Conservation (phyloP, 1,284 basidiomycete species). For the Cutaneotrichosporon arboriforme region DNA sequence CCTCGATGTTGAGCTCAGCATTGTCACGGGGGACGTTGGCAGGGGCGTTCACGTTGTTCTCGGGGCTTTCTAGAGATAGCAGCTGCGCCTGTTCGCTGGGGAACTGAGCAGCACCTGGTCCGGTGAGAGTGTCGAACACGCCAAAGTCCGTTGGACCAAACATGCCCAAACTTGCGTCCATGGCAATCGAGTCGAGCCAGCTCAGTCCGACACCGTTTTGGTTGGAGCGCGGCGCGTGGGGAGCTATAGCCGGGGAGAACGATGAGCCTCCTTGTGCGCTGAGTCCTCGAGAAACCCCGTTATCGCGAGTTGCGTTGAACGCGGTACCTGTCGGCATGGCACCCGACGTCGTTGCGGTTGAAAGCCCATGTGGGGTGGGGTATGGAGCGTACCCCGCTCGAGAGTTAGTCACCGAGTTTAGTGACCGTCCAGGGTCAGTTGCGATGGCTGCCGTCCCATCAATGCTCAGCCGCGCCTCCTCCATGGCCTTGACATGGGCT, state of each 20-base stretch:
- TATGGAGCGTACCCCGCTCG: slow-evolving; percentile 4
- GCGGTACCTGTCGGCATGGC: no score
- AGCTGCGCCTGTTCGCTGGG: slow-evolving; percentile 38
- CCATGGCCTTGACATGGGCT: slow-evolving; percentile 7
- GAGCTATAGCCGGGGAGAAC: slow-evolving; percentile 20
- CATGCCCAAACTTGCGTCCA: slow-evolving; percentile 13
- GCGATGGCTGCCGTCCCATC: background rate
- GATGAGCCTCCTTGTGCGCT: no score
- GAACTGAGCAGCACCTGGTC: slow-evolving; percentile 12
- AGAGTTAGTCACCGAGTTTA: background rate
- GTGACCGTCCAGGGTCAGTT: background rate
- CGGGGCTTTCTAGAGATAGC: slow-evolving; percentile 34
- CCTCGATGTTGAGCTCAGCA: slow-evolving; percentile 39
- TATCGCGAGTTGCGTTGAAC: no score
- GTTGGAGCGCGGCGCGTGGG: slow-evolving; percentile 6
- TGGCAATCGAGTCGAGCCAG: slow-evolving; percentile 23
- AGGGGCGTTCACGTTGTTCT: slow-evolving; percentile 14
- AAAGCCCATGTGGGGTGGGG: background rate
- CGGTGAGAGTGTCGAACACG: slow-evolving; percentile 11
- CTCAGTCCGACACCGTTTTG: slow-evolving; percentile 16
- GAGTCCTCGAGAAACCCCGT: no score
- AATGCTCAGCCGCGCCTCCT: background rate
- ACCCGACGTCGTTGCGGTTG: no score
- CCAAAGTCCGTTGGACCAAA: slow-evolving; percentile 6
- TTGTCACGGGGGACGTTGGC: background rate